Evolutionary conservation across 352 stramenopile species (phyloP).

Genomic region (Globisporangium camurandrum): DNA sequence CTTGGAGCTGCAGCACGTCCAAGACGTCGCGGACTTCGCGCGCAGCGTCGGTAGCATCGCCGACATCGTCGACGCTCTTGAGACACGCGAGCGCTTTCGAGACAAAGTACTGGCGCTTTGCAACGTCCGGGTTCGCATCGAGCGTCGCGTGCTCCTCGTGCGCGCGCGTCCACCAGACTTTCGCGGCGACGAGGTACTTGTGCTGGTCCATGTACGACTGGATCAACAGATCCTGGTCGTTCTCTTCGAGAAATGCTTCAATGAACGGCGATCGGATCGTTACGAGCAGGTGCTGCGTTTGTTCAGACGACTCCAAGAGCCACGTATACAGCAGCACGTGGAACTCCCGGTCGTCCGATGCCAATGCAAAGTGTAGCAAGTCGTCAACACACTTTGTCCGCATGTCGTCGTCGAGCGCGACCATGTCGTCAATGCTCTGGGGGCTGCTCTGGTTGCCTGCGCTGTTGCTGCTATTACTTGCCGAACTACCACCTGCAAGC

Average conservation of each 20-base stretch:
- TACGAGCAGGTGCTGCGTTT: constrained; percentile 42
- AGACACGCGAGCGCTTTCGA: constrained; percentile 70
- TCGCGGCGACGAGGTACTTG: constrained; percentile 76
- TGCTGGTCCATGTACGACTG: constrained; percentile 85
- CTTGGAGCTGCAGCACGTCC: constrained; percentile 75
- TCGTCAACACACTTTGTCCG: constrained; percentile 60
- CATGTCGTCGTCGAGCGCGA: constrained; percentile 60
- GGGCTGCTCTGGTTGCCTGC: constrained; percentile 38
- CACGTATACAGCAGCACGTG: constrained; percentile 78
- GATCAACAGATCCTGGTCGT: constrained; percentile 79
- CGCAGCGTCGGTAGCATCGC: constrained; percentile 61
- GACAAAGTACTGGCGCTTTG: constrained; percentile 80
- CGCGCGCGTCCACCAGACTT: constrained; percentile 76
- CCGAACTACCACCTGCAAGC: constrained; percentile 19
- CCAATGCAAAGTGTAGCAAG: constrained; percentile 66
- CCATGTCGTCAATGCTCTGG: constrained; percentile 70
- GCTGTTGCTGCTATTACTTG: too few relatives aligned
- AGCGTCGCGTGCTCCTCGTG: constrained; percentile 49
- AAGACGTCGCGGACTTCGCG: constrained; percentile 75
- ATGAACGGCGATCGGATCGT: constrained; percentile 69
- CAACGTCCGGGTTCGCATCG: constrained; percentile 57
- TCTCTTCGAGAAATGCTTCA: constrained; percentile 77
- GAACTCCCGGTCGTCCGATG: constrained; percentile 65
- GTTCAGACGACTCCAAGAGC: constrained; percentile 77
- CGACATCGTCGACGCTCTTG: constrained; percentile 71